Evolutionary conservation across 805 yeast genomes (phyloP), one percentile per base, ranked within the genome.

Genomic region (Lachancea cidri): DNA sequence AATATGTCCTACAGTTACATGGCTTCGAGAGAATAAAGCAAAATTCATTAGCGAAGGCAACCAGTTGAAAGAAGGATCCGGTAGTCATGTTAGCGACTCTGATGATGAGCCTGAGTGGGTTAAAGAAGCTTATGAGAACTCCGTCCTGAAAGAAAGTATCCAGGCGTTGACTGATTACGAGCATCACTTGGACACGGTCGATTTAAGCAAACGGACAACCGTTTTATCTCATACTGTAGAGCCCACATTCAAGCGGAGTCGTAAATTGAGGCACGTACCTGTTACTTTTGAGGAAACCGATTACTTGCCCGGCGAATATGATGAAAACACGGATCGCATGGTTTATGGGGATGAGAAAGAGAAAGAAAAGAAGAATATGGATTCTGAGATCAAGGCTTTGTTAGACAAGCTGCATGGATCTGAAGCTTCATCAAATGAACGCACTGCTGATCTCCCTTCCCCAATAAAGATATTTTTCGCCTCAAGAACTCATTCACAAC

Each of bases 401-500:
- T 47, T 82, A 35, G 60, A 64, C 4, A 70, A 72, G 45, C 63
- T 77, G 0, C 71, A 59, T 8, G 29, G 35, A 8, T 9, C 46
- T 5, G 50, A 56, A 4, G 43, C 44, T n/a, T 24, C 40, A 4
- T 58, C 51, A 32, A 50, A 42, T 5, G 47, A 25, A 22, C 47
- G 33, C 9, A 47, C 44, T 7, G 44, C 36, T 5, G 48, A 47
- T 46, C 43, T 53, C 7, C 52, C 49, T 5, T 62, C 65, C 15
- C 62, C 76, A 0, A 53, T 67, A 1, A 75, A 79, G 49, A 76
- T 89, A 1, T 76, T 64, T 50, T 88, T 80, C 55, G 72, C 95
- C 0, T 86, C 96, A 2, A 68, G 98, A 60, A 89, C 98, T 0
- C 97, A 89, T 55, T 86, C 96, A 0, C 98, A 89, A 57, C 66